These are phyloP conservation scores for Fraxinus paxiana DNA, from an alignment of 305 asterid genomes.

Conservation along the genomic window DNA sequence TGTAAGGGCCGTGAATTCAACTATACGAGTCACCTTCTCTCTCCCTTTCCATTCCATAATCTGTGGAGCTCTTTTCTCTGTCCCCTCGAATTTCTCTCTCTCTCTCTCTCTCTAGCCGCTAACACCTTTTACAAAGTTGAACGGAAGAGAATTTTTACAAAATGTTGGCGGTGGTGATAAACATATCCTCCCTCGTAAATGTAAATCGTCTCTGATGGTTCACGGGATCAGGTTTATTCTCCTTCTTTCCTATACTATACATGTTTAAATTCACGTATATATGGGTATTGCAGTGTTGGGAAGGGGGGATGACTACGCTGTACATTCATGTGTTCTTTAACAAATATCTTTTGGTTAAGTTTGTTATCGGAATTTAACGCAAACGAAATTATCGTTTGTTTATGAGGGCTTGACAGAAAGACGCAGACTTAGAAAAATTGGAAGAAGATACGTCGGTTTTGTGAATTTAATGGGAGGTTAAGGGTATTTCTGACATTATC, in stretches of 20 bases:
- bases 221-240: conserved; percentile 24
- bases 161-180: background rate
- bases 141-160: background rate
- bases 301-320: background rate
- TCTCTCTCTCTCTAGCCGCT: conserved; percentile 2
- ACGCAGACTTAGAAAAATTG: background rate
- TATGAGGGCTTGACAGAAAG: background rate
- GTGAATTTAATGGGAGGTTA: background rate
- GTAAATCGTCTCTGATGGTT: conserved; percentile 18
- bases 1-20: background rate
- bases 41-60: conserved; percentile 18
- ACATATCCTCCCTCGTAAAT: background rate
- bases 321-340: background rate
- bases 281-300: background rate
- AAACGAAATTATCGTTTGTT: background rate
- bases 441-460: background rate
- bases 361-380: background rate
- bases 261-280: background rate
- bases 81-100: background rate
- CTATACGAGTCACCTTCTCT: background rate
- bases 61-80: conserved; percentile 20
- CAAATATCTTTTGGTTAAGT: background rate
- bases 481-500: background rate
- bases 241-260: background rate
- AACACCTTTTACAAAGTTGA: conserved; percentile 1